These are phyloP conservation scores for Plenodomus biglobosus DNA, from an alignment of 2,329 filamentous ascomycete species.

Conservation along the genomic window DNA sequence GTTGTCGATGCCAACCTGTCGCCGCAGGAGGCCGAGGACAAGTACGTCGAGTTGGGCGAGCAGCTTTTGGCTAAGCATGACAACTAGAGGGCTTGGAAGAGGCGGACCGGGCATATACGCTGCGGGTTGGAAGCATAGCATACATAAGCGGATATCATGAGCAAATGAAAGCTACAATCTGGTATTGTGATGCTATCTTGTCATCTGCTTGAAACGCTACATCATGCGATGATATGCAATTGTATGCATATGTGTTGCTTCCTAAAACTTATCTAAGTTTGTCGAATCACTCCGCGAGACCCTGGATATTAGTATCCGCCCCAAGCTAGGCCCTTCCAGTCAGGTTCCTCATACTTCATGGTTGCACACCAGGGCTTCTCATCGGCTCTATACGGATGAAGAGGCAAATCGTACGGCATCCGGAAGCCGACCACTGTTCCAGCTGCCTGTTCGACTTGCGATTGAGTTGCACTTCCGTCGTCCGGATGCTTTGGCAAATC, in stretches of 20 bases:
- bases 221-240: neutral
- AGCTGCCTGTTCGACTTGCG: neutral
- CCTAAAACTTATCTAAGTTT: too few species aligned
- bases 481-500: slow-evolving; percentile 15
- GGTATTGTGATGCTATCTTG: neutral
- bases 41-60: slow-evolving; percentile 74
- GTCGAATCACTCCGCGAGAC: neutral
- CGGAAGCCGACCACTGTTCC: slow-evolving; percentile 64
- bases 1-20: slow-evolving; percentile 64
- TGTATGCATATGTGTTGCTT: neutral
- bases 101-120: neutral
- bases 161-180: neutral
- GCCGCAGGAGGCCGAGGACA: slow-evolving; percentile 68
- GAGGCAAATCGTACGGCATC: slow-evolving; percentile 79
- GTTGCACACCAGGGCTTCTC: slow-evolving; percentile 80
- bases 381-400: slow-evolving; percentile 62
- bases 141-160: slow-evolving; percentile 28
- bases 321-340: slow-evolving; percentile 58
- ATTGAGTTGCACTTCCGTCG: slow-evolving; percentile 6
- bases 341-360: slow-evolving; percentile 59
- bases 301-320: neutral
- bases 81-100: slow-evolving; percentile 43
- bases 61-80: slow-evolving; percentile 70
- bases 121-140: slow-evolving; percentile 9
- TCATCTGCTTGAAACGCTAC: too few species aligned